A percentile compares a stretch with the other conserved stretches of the same genome.
These are phyloP conservation scores for Aspergillus ibericus DNA, from an alignment of 2,329 filamentous ascomycete species.

Conservation along the genomic window DNA sequence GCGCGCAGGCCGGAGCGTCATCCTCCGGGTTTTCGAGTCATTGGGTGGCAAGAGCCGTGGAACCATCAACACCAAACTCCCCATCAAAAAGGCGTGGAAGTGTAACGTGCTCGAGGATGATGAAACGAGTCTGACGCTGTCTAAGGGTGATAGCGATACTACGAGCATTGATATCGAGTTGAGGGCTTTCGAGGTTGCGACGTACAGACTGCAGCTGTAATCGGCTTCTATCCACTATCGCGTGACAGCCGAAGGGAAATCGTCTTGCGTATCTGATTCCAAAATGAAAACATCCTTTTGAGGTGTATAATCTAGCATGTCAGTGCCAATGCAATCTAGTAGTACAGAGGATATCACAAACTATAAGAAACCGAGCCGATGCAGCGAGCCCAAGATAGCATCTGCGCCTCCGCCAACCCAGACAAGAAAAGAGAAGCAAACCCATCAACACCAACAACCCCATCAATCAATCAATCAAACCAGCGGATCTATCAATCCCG, in stretches of 20 bases:
- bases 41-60: conserved; percentile 78
- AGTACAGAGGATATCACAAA: conserved; percentile 10
- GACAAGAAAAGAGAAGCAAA: conserved; percentile 6
- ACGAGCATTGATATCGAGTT: conserved; percentile 62
- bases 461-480: neutral
- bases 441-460: conserved; percentile 3
- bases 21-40: conserved; percentile 84
- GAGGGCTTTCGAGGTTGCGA: conserved; percentile 82
- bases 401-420: conserved; percentile 2
- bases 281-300: conserved; percentile 4
- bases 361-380: neutral
- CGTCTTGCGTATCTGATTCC: neutral
- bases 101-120: conserved; percentile 90
- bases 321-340: conserved; percentile 1
- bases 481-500: conserved; percentile 39
- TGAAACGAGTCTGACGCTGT: conserved; percentile 62
- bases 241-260: neutral
- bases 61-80: conserved; percentile 65
- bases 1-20: conserved; percentile 73
- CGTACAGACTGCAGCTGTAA: conserved; percentile 65
- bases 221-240: neutral
- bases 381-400: neutral
- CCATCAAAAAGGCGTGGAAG: conserved; percentile 76
- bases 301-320: neutral
- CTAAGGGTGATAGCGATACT: conserved; percentile 31